Evolutionary conservation across 192 early-diverging fungal genomes (phyloP).

Genomic region (Coemansia sp.): DNA sequence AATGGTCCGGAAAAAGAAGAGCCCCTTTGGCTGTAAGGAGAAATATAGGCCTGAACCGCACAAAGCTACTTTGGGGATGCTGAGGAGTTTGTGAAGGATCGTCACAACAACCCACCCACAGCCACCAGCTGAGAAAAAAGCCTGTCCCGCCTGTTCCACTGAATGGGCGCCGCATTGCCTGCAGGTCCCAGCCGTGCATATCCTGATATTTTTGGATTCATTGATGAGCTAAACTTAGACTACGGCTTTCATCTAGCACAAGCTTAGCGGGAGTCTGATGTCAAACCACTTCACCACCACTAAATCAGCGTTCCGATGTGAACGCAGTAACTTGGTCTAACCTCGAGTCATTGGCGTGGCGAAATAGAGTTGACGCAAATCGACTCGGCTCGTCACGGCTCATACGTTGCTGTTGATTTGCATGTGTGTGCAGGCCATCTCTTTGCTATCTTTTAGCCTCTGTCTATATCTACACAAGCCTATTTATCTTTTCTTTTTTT

Average conservation of each 20-base stretch:
- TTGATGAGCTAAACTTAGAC: not conserved
- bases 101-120: not conserved
- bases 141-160: not conserved
- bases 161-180: not conserved
- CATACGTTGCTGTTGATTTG: not conserved
- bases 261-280: not conserved
- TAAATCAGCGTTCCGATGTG: too few relatives aligned
- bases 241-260: not conserved
- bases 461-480: not conserved
- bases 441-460: not conserved
- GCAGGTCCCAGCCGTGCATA: not conserved
- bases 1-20: constrained; percentile 9
- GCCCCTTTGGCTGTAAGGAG: not conserved
- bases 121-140: not conserved
- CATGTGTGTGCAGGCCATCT: not conserved
- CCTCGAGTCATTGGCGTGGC: not conserved
- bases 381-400: constrained; percentile 2
- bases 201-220: not conserved
- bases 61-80: not conserved
- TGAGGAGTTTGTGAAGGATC: not conserved
- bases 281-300: not conserved
- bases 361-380: not conserved
- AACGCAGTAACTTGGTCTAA: not conserved
- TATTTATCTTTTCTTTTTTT: not conserved
- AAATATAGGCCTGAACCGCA: not conserved